Percentiles rank a stretch among this genome's conserved stretches.
Evolutionary conservation across 768 basidiomycete species (phyloP).

Genomic region (Myochromella boudieri): DNA sequence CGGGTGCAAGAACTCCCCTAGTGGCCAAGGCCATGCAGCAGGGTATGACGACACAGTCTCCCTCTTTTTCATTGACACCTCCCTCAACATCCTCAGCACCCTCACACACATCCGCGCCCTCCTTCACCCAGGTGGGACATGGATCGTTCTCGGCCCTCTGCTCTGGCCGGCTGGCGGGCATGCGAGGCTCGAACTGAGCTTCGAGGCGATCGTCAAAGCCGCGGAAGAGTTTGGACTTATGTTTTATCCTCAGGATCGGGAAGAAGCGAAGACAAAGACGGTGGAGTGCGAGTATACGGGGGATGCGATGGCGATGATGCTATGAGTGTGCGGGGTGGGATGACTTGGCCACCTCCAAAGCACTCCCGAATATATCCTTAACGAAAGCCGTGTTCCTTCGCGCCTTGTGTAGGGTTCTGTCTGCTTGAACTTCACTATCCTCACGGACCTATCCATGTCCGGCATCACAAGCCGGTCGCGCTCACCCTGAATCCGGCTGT

Average conservation of each 20-base stretch:
- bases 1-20: slow-evolving; percentile 16
- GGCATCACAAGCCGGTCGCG: no score
- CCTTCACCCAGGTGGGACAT: slow-evolving; percentile 60
- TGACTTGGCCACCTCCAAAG: no score
- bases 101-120: slow-evolving; percentile 57
- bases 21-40: not conserved
- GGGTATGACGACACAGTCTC: slow-evolving; percentile 64
- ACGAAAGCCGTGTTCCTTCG: no score
- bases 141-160: slow-evolving; percentile 73
- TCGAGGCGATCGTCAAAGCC: slow-evolving; percentile 60
- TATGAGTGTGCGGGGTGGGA: slow-evolving; percentile 65
- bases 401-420: no score
- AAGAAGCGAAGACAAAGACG: slow-evolving; percentile 29
- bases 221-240: slow-evolving; percentile 56
- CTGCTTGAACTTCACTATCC: no score
- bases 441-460: no score
- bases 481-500: no score
- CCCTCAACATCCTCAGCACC: slow-evolving; percentile 50
- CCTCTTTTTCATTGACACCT: slow-evolving; percentile 68
- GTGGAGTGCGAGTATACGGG: slow-evolving; percentile 68
- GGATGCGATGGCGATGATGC: slow-evolving; percentile 65
- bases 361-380: no score
- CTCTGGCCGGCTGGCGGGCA: slow-evolving; percentile 59
- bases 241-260: slow-evolving; percentile 28
- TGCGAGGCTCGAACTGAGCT: slow-evolving; percentile 55